Evolutionary conservation across 2,329 filamentous ascomycete genomes (phyloP), one percentile per base, ranked within the genome.

Genomic region (Sporothrix pseudoabietina): DNA sequence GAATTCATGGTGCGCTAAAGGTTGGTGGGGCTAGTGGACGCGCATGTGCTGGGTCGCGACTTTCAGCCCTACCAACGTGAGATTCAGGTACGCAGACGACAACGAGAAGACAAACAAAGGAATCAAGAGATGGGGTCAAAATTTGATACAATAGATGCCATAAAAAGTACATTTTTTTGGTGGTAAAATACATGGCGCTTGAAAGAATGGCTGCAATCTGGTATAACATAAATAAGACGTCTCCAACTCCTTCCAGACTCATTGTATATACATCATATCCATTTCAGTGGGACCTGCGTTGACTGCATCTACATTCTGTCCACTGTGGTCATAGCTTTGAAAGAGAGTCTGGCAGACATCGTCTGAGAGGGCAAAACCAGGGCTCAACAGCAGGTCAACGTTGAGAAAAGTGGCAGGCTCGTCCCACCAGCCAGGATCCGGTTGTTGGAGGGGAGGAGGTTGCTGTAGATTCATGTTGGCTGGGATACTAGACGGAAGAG

Each of bases 341-440:
- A 69, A 69, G 16, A 69, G 19, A 7, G 30, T 54, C 16, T 69
- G 44, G 30, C 9, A 70, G 4, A 70, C 32, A n/a, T 55, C 54
- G 54, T 70, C 54, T 3, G 68, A 70, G 3, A 70, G 35, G 5
- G 68, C 68, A 44, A 70, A 70, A 3, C 68, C 54, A 8, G 54
- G 66, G 3, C 66, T 69, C 16, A 69, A 30, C 26, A 69, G 41
- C 5, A 52, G 47, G 47, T 69, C 66, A 4, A 69, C 66, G 16
- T 54, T 54, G 8, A 35, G 8, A 49, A 69, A 69, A 1, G 44
- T 69, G 44, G 47, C 44, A 16, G 66, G 66, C 47, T 69, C 66
- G 19, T 69, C 66, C 66, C 66, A 69, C 66, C 66, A 69, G 66
- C 66, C 44, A 7, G 65, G 8, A 3, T 52, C 65, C 14, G 44